Evolutionary conservation across 2,329 filamentous ascomycete genomes (phyloP).

Genomic region (Phoma sp.): DNA sequence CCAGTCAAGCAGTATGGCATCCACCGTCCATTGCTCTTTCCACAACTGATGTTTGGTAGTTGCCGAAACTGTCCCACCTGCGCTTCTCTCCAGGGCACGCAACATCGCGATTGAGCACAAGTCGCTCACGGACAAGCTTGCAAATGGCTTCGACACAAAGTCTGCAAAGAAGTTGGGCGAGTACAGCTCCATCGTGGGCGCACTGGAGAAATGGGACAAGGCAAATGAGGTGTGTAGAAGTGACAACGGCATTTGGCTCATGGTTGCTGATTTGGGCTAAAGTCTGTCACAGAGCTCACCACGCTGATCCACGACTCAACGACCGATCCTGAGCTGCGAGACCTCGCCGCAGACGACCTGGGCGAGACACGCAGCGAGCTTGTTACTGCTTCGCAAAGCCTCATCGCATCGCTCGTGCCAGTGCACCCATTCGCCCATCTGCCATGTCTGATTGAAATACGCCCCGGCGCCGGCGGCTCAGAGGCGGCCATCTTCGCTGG

Average conservation of each 20-base stretch:
- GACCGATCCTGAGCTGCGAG: slow-evolving; percentile 64
- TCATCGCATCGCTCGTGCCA: slow-evolving; percentile 82
- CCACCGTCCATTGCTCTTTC: background rate
- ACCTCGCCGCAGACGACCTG: slow-evolving; percentile 72
- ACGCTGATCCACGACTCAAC: slow-evolving; percentile 73
- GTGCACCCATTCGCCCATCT: slow-evolving; percentile 88
- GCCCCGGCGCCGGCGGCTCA: slow-evolving; percentile 88
- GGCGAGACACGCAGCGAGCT: slow-evolving; percentile 68
- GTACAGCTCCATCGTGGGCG: slow-evolving; percentile 58
- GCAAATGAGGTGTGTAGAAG: slow-evolving; percentile 58
- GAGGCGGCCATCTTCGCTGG: slow-evolving; percentile 92
- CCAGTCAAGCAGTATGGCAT: slow-evolving; percentile 34
- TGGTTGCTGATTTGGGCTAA: slow-evolving; percentile 30
- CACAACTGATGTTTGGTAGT: slow-evolving; percentile 29
- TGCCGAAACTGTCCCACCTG: slow-evolving; percentile 55
- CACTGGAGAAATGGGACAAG: slow-evolving; percentile 63
- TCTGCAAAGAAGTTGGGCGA: slow-evolving; percentile 65
- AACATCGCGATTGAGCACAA: slow-evolving; percentile 62
- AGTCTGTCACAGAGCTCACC: slow-evolving; percentile 71
- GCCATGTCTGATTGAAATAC: slow-evolving; percentile 88
- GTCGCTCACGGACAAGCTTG: slow-evolving; percentile 58
- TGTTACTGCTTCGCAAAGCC: slow-evolving; percentile 65
- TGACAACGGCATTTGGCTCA: background rate
- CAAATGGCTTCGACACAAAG: slow-evolving; percentile 60
- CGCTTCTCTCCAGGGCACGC: slow-evolving; percentile 62